These are phyloP conservation scores for Aspergillus intermedius DNA, from an alignment of 2,329 filamentous ascomycete species.

Conservation along the genomic window DNA sequence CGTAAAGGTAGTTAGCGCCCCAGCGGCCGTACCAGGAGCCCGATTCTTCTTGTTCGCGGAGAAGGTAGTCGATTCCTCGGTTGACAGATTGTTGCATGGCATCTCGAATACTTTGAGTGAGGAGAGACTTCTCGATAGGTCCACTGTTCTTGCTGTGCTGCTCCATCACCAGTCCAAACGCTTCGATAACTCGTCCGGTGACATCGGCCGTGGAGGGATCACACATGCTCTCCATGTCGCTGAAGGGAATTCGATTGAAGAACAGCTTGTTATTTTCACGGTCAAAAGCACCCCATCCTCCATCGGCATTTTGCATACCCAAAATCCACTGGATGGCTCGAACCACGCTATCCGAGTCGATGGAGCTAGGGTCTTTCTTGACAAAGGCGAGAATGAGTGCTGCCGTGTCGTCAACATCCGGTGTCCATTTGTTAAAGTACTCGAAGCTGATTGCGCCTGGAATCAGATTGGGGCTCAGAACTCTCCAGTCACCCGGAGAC, in stretches of 20 bases:
- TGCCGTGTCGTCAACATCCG: conserved; percentile 30
- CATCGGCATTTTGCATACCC: conserved; percentile 33
- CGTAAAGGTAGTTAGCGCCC: conserved; percentile 31
- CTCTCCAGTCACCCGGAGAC: conserved; percentile 22
- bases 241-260: conserved; percentile 32
- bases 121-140: neutral
- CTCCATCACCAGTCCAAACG: conserved; percentile 20
- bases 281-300: conserved; percentile 34
- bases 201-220: conserved; percentile 30
- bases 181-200: conserved; percentile 27
- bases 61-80: conserved; percentile 20
- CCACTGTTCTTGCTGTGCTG: neutral
- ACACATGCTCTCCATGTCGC: conserved; percentile 30
- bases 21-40: conserved; percentile 31
- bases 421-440: conserved; percentile 27
- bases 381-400: conserved; percentile 23
- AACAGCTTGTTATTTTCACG: conserved; percentile 26
- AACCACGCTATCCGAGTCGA: conserved; percentile 3
- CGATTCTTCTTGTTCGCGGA: conserved; percentile 14
- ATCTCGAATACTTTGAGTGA: neutral
- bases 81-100: conserved; percentile 5
- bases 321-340: conserved; percentile 22
- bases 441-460: conserved; percentile 27
- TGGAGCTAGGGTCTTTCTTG: conserved; percentile 13
- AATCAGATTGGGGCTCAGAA: conserved; percentile 15